Base-by-base conservation (phyloP, 164 flowering plant species). In the Magnolia sinica region DNA sequence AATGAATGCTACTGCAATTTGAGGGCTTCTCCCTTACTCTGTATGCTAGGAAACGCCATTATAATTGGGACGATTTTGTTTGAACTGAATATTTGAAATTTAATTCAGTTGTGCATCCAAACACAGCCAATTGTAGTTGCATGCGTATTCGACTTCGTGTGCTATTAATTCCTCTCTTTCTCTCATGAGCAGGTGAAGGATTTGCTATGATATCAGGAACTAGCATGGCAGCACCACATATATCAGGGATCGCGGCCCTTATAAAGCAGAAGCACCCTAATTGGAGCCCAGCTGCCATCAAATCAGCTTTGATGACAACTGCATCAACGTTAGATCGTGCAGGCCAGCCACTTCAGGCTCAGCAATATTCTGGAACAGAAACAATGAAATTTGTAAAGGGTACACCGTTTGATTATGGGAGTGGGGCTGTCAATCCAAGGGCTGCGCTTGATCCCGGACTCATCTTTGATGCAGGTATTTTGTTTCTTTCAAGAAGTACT, bases 201-300 rank as follows among this genome's bases (percentile, higher is more conserved):
- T 96, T 96, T 84, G 99, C 99, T 23, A 85, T 96, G 95, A 83
- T 94, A 73, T 96, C 98, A 76, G 99, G 99, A 74, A 96, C 99
- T 22, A 94, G 98, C 87, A 96, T 96, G 99, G 98, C 98, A 72
- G 96, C 97, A 24, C 99, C 99, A 69, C 99, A 96, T 80, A 91
- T 96, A 76, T 89, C 98, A 6, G 99, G 99, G 29, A 92, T 96
- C 77, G 99, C 98, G 58, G 98, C 99, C 58, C 98, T 96, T 59
- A 75, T 96, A 77, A 92, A 96, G 90, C 97, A 92, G 88, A 92
- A 88, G 83, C 94, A 94, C 81, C 98, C 94, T 49, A 83, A 78
- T 7, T 94, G 98, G 98, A 92, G 98, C 78, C 97, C 98, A 61
- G 90, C 98, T 55, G 98, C 97, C 67, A 91, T 94, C 37, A 92